Evolutionary conservation across 2,329 filamentous ascomycete genomes (phyloP), one percentile per base, ranked within the genome.

Genomic region (Rutstroemia sp.): DNA sequence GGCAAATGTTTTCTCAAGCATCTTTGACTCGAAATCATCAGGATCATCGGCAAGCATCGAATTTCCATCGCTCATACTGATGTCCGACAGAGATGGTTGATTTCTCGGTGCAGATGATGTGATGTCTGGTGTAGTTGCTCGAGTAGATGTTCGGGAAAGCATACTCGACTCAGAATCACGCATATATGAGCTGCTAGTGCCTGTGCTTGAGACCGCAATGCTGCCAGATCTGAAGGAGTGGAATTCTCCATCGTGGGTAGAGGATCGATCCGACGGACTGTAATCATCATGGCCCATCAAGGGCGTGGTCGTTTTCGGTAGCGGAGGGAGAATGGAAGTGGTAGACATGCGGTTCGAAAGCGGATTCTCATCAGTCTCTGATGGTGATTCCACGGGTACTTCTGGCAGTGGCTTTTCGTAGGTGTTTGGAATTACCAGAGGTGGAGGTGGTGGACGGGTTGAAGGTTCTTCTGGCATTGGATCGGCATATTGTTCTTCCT

Each of bases 1-100:
- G 0, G 90, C 90, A 67, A 83, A 96, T 0, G 92, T 96, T 73
- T 88, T 95, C 69, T 92, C 89, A n/a, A 96, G 76, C n/a, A 96
- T 76, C 66, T 86, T 87, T 4, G 82, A 86, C 69, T 96, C 92
- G 0, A 86, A 83, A 49, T 95, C 91, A 38, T 90, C 85, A 12
- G 80, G 77, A 57, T 92, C 90, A 55, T 95, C 90, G 4, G 79
- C 82, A n/a, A 82, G 75, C 1, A 81, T 79, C 0, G 82, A 82
- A 56, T 75, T 77, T 68, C 85, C 87, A 59, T 78, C 84, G 2
- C 82, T 74, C 16, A 81, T 74, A 73, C 87, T 91, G 44, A 87
- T 76, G 62, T 89, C 89, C 30, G 82, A 85, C 41, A 86, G 72
- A 1, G 83, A 88, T 10, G 82, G 80, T 59, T 86, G 77, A 66